Evolutionary conservation across 768 basidiomycete species (phyloP), one percentile per base, ranked within the genome.

Genomic region (Myochromella boudieri): DNA sequence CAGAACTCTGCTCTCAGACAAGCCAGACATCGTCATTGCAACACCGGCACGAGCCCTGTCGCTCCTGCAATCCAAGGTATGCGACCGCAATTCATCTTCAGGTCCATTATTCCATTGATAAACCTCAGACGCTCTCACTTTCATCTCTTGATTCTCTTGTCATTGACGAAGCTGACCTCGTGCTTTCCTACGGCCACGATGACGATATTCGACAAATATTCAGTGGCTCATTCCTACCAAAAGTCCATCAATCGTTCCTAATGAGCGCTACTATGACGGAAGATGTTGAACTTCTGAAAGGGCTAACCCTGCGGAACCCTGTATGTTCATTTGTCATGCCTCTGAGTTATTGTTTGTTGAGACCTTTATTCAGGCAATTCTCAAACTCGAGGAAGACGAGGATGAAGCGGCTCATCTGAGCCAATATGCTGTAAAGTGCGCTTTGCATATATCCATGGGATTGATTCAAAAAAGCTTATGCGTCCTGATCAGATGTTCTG

Each of bases 241-340:
- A 82, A 63, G 82, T 87, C 50, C 91, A 82, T 65, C 95, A 93
- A 65, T 89, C 91, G 8, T 94, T 95, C 68, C 70, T 99, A 26
- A 97, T 98, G 92, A 93, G 89, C 60, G 95, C 97, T 4, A 99
- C 95, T 0, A 86, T 98, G 85, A 93, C 94, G 9, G 90, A 94
- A 57, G 97, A 98, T 56, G 92, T 99, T 3, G 91, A 95, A 60
- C 75, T 81, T 50, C 73, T 98, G 44, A 97, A 97, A 64, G 91
- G 93, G 4, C 75, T 97, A 28, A 77, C 87, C 4, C 70, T 99
- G 14, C 78, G 93, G 20, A 91, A 84, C 66, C 94, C 95, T 6
- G 95, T 95, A 54, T 42, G 87, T 73, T 18, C 24, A 42, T 5
- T 34, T 24, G 7, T 6, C 20, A 28, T n/a, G 26, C 10, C 1